Conservation (phyloP, 257 asterid genomes). For the Solanum dulcamara region DNA sequence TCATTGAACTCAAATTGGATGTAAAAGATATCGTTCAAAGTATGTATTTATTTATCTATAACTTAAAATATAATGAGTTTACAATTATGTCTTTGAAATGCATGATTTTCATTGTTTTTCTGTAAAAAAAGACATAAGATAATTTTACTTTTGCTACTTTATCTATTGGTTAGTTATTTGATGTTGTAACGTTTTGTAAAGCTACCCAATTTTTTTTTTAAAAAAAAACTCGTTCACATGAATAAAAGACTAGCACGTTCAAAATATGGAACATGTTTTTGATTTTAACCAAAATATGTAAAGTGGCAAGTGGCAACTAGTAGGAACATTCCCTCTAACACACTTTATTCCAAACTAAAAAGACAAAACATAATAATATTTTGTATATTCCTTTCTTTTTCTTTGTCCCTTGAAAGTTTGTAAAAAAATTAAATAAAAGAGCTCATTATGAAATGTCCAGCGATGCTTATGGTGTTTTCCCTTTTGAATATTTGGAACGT, state of each 20-base stretch:
- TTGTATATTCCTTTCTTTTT: not conserved
- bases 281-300: not conserved
- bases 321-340: not conserved
- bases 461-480: too few relatives aligned
- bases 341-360: not conserved
- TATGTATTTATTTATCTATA: not conserved
- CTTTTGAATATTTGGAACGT: too few relatives aligned
- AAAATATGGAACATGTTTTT: conserved; percentile 1
- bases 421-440: too few relatives aligned
- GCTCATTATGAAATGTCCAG: too few relatives aligned
- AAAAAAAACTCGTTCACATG: not conserved
- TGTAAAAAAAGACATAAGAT: not conserved
- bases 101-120: not conserved
- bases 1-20: not conserved
- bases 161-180: not conserved
- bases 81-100: not conserved
- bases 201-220: too few relatives aligned
- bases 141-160: not conserved
- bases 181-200: not conserved
- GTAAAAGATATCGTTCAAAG: not conserved
- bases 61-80: not conserved
- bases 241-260: conserved; percentile 4
- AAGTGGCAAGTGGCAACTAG: not conserved
- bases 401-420: not conserved
- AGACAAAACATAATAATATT: not conserved